A percentile compares a stretch with the other conserved stretches of the same genome.
Conservation (phyloP, 225 moss, liverwort and hornwort genomes). For the Thuidium tamariscinum region DNA sequence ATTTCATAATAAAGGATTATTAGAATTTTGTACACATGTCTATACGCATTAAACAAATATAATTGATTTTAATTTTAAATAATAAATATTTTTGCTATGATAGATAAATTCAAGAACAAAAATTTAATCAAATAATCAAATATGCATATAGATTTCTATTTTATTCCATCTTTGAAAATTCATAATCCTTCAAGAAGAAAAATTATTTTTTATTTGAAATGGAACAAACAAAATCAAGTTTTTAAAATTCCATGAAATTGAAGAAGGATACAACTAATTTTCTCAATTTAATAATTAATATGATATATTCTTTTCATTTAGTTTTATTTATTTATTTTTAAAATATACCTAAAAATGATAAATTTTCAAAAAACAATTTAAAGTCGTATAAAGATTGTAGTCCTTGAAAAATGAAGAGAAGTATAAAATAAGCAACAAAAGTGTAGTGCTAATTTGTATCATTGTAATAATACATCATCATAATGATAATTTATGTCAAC, state of each 20-base stretch:
- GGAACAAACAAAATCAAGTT: neutral
- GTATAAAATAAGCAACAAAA: neutral
- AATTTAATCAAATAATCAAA: too few species aligned
- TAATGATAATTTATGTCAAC: neutral
- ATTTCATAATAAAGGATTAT: neutral
- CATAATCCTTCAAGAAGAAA: neutral
- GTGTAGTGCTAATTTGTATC: neutral
- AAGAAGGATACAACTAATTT: neutral
- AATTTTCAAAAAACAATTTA: accelerated
- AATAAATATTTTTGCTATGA: neutral
- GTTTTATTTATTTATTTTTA: too few species aligned
- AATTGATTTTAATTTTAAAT: neutral
- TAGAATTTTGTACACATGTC: neutral
- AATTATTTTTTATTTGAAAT: neutral
- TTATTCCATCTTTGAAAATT: neutral
- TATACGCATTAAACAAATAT: neutral
- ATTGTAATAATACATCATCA: too few species aligned
- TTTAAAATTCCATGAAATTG: neutral
- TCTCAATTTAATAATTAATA: neutral
- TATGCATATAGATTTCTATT: accelerated
- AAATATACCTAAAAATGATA: neutral
- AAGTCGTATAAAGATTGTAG: accelerated
- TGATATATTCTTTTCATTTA: neutral
- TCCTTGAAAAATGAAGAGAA: neutral
- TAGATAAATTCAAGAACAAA: neutral